Evolutionary conservation across 2,329 filamentous ascomycete genomes (phyloP).

Genomic region (Claviceps digitariae): DNA sequence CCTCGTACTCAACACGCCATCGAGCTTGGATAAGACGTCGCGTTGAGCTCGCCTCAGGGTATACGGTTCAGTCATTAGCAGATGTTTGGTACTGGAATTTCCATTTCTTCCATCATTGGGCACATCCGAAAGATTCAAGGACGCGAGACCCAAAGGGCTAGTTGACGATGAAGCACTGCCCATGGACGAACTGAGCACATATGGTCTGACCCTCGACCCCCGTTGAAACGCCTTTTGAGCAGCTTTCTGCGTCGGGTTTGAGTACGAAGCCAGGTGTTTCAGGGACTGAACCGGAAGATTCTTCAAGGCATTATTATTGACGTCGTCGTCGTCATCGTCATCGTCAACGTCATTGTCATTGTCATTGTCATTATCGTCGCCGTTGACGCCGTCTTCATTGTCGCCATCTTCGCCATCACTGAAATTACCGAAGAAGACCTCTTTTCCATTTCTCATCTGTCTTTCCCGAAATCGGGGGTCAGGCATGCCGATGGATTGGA

Average conservation of each 20-base stretch:
- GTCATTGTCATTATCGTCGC: background rate
- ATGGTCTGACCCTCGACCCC: constrained; percentile 13
- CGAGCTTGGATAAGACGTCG: constrained; percentile 3
- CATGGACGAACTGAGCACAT: constrained; percentile 3
- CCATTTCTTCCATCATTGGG: background rate
- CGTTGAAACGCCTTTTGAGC: constrained; percentile 33
- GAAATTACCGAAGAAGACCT: constrained; percentile 7
- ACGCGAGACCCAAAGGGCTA: background rate
- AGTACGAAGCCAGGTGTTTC: constrained; percentile 40
- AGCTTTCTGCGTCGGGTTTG: constrained; percentile 38
- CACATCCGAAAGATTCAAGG: background rate
- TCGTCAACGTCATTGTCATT: constrained; percentile 6
- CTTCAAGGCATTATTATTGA: constrained; percentile 19
- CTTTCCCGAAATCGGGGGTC: constrained; percentile 6
- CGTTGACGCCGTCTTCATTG: constrained; percentile 13
- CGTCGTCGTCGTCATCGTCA: constrained; percentile 16
- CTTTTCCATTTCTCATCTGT: constrained; percentile 8
- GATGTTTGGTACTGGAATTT: background rate
- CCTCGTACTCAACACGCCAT: background rate
- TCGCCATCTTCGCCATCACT: constrained; percentile 15
- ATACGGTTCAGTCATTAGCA: background rate
- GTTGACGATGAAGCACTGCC: background rate
- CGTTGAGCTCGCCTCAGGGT: background rate
- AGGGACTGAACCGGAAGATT: constrained; percentile 33
- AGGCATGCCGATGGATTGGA: constrained; percentile 7